Evolutionary conservation across 2,329 filamentous ascomycete genomes (phyloP), one percentile per base, ranked within the genome.

Genomic region (Colletotrichum aenigma): DNA sequence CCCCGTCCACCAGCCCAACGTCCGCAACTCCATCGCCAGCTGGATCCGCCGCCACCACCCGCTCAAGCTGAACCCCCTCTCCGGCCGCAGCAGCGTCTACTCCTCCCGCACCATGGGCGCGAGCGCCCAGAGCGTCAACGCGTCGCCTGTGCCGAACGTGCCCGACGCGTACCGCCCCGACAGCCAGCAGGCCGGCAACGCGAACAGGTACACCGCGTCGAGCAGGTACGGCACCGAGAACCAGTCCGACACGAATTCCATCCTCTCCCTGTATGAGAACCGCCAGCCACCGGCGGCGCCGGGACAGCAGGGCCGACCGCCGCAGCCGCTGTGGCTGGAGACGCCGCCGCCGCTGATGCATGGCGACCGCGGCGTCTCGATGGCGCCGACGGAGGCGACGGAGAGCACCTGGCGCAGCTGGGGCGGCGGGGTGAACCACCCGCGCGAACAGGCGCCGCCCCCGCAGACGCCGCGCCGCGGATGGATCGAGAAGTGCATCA

Each of bases 21-120:
- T 80, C 38, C 72, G 79, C 21, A 67, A 55, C 55, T 80, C 79
- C 18, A 77, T 80, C 62, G 79, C 79, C n/a, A 80, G 79, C 76
- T 80, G 79, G 79, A 74, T 80, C 30, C 70, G 79, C 12, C 77
- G 78, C n/a, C 78, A 80, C 73, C 79, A 80, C 55, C 79, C 79
- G 34, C 76, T 80, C 34, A 76, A 78, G 38, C 64, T 80, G 30
- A 80, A 80, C 62, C 77, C 79, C 3, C 21, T 78, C 56, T 66
- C 62, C 48, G 71, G 67, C 34, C 72, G 75, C 2, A 69, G 56
- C 58, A 77, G 75, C 52, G 52, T 77, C 34, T 77, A 77, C 32
- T 77, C 75, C 6, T 70, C 68, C 30, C 64, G 62, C 28, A 67
- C 61, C 24, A 34, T 38, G 28, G 64, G 55, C 34, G 62, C 58